Percentiles rank a stretch among this genome's conserved stretches.
phyloP scores from a whole-genome alignment of 2,329 filamentous ascomycete genomes.

The Xylaria multiplex region DNA sequence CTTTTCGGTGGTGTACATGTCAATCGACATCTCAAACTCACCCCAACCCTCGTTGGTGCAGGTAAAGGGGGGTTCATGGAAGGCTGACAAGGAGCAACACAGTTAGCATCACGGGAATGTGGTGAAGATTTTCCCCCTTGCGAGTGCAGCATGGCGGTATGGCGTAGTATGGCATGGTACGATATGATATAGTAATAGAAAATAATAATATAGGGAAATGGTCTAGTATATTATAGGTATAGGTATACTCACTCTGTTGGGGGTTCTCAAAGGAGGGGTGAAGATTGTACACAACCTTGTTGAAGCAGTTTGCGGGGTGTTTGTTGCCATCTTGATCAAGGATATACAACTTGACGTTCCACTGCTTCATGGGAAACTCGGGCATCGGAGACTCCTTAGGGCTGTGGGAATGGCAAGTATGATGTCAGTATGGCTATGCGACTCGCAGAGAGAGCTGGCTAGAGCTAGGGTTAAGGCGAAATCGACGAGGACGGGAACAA shows the following conservation, averaged over 20 bases:
- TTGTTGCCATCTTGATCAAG: slow-evolving; percentile 88
- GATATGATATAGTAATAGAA: no score
- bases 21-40: slow-evolving; percentile 95
- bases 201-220: no score
- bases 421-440: slow-evolving; percentile 34
- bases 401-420: slow-evolving; percentile 54
- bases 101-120: slow-evolving; percentile 33
- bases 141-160: no score
- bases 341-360: slow-evolving; percentile 87
- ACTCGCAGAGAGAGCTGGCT: slow-evolving; percentile 10
- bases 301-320: slow-evolving; percentile 84
- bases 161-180: no score
- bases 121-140: no score
- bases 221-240: neutral
- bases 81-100: slow-evolving; percentile 60
- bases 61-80: slow-evolving; percentile 85
- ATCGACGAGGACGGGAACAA: neutral
- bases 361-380: slow-evolving; percentile 91
- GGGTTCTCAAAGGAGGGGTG: slow-evolving; percentile 94
- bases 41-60: slow-evolving; percentile 98
- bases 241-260: slow-evolving; percentile 75
- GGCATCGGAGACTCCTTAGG: slow-evolving; percentile 83
- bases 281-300: slow-evolving; percentile 90
- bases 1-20: slow-evolving; percentile 85
- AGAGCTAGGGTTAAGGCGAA: neutral